These are phyloP conservation scores for Pseudogymnoascus sp. DNA, from an alignment of 2,329 filamentous ascomycete species.

Conservation along the genomic window DNA sequence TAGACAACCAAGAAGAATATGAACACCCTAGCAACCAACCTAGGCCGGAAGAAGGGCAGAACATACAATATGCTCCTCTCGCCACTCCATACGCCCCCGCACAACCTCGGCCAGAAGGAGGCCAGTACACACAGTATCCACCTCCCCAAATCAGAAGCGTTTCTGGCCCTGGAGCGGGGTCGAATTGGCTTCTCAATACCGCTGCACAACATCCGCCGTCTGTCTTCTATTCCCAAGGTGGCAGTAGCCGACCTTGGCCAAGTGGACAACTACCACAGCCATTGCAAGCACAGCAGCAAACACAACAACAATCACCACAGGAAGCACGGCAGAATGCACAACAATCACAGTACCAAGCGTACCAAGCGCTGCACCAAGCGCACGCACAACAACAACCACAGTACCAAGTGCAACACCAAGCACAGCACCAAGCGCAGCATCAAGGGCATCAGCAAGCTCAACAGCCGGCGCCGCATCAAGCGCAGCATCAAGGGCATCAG, in stretches of 20 bases:
- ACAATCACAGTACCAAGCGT: not conserved
- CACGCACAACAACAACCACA: not conserved
- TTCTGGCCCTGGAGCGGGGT: not conserved
- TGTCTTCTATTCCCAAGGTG: slow-evolving; percentile 21
- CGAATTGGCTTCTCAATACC: slow-evolving; percentile 14
- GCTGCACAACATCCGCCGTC: slow-evolving; percentile 19
- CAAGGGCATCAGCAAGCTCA: not conserved
- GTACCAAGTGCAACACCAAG: not conserved
- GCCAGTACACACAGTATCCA: not conserved
- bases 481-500: not conserved
- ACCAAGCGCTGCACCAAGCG: not conserved
- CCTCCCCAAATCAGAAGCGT: not conserved
- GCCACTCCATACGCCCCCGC: not conserved
- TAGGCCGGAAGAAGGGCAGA: not conserved
- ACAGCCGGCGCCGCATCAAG: not conserved
- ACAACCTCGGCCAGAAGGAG: not conserved
- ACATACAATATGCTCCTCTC: not conserved
- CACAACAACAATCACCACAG: not conserved
- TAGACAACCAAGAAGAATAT: not conserved
- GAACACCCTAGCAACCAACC: not conserved
- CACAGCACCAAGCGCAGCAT: not conserved
- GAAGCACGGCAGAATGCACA: too few species aligned
- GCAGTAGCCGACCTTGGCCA: slow-evolving; percentile 23
- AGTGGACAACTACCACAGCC: slow-evolving; percentile 16
- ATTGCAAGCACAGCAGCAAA: not conserved